Percentiles rank a stretch among this genome's conserved stretches.
Conservation (phyloP, 129 eudicot genomes). For the Flaveria ramosissima region DNA sequence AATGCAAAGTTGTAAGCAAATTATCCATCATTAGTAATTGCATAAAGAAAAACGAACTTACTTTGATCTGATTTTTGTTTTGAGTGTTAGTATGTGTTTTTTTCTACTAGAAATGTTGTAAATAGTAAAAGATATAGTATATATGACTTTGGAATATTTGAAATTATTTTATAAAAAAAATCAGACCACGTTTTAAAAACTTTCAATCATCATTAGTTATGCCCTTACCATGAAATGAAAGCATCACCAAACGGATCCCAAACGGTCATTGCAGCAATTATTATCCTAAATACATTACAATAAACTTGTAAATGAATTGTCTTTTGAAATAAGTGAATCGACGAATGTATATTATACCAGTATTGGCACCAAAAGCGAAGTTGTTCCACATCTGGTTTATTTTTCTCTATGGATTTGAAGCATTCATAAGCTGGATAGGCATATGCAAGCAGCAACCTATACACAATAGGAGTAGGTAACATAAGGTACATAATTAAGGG, state of each 20-base stretch:
- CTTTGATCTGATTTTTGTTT: not conserved
- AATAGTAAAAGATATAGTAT: not conserved
- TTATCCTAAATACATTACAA: conserved; percentile 56
- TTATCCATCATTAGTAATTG: too few species aligned
- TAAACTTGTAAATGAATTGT: not conserved
- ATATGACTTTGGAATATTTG: too few species aligned
- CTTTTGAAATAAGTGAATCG: not conserved
- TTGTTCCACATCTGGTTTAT: conserved; percentile 78
- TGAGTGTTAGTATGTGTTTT: not conserved
- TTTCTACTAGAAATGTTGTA: not conserved
- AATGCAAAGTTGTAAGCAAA: too few species aligned
- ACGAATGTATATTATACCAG: conserved; percentile 53
- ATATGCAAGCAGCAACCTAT: conserved; percentile 87
- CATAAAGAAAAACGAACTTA: not conserved
- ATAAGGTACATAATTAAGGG: not conserved
- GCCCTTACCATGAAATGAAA: conserved; percentile 64
- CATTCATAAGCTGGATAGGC: conserved; percentile 97
- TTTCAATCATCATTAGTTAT: not conserved
- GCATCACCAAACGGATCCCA: conserved; percentile 81
- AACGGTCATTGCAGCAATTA: conserved; percentile 78
- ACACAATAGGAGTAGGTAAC: conserved; percentile 1
- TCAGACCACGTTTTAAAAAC: not conserved
- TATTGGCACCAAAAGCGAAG: conserved; percentile 98
- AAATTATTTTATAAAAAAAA: not conserved
- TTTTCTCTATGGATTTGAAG: conserved; percentile 77